Conservation (phyloP, 2,329 filamentous ascomycete species). For the Tolypocladium nubicola region DNA sequence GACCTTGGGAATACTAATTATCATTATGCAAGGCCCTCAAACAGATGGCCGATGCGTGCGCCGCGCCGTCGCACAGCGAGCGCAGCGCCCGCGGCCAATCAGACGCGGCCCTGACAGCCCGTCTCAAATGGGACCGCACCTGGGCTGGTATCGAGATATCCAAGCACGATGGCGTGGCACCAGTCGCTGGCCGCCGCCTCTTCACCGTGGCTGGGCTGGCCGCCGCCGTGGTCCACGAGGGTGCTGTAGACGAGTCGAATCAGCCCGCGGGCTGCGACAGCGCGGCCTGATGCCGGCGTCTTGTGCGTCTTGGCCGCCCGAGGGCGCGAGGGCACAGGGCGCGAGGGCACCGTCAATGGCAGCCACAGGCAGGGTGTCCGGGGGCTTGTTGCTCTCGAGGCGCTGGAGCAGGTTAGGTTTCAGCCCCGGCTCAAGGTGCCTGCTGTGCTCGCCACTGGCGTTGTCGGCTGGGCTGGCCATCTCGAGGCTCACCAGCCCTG, state of each 20-base stretch:
- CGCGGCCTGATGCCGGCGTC: not conserved
- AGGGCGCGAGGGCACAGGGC: too few species aligned
- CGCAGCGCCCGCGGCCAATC: not conserved
- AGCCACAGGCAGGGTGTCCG: not conserved
- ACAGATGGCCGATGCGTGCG: not conserved
- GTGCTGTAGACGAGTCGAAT: not conserved
- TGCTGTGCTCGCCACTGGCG: not conserved
- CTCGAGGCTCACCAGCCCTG: not conserved
- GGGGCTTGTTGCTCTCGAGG: not conserved
- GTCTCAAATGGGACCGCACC: not conserved
- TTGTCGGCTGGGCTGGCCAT: not conserved
- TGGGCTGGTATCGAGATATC: not conserved
- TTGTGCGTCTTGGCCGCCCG: not conserved
- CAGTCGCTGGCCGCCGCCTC: not conserved
- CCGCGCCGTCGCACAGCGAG: not conserved
- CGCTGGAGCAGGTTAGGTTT: not conserved
- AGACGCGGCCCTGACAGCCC: not conserved
- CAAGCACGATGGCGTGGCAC: conserved; percentile 1
- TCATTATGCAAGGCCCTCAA: not conserved
- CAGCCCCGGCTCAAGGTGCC: not conserved
- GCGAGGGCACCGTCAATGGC: too few species aligned
- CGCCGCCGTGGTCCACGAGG: not conserved
- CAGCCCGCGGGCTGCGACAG: not conserved
- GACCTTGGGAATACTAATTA: too few species aligned
- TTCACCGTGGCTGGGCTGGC: not conserved